A percentile compares a stretch with the other conserved stretches of the same genome.
Evolutionary conservation across 2,329 filamentous ascomycete species (phyloP).

Genomic region (Sclerotiophoma versabilis): DNA sequence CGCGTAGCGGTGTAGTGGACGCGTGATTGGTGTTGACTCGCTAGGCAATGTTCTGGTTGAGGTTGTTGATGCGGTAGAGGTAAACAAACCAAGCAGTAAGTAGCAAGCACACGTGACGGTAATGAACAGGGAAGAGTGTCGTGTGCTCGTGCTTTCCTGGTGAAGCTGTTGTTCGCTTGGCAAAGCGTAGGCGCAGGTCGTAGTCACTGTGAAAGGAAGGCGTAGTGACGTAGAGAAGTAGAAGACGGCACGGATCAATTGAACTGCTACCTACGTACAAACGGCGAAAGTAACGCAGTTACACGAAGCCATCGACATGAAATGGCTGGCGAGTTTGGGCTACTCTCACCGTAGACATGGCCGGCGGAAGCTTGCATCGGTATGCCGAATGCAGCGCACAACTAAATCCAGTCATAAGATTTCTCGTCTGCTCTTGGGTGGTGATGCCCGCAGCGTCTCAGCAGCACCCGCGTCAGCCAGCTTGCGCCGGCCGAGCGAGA

Average conservation of each 20-base stretch:
- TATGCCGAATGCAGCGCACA: conserved; percentile 35
- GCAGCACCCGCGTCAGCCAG: conserved; percentile 57
- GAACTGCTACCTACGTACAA: conserved; percentile 22
- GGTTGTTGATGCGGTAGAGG: conserved; percentile 6
- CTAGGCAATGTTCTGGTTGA: not conserved
- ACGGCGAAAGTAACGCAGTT: not conserved
- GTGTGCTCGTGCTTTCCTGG: conserved; percentile 10
- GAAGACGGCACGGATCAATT: conserved; percentile 6
- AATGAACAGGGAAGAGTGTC: not conserved
- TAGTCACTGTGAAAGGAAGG: not conserved
- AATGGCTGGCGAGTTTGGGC: conserved; percentile 2
- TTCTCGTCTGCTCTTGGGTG: conserved; percentile 55
- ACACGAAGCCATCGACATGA: conserved; percentile 6
- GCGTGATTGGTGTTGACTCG: conserved; percentile 14
- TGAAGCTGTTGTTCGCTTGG: conserved; percentile 13
- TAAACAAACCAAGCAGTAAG: not conserved
- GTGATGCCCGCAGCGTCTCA: conserved; percentile 58
- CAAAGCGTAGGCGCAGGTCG: not conserved
- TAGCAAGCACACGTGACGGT: not conserved
- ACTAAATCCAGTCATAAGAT: conserved; percentile 55
- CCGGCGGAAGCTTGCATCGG: not conserved
- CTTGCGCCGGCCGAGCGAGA: conserved; percentile 59
- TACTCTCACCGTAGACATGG: not conserved
- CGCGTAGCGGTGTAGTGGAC: conserved; percentile 6
- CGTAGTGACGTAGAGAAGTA: conserved; percentile 3